Conservation (phyloP, 2,329 filamentous ascomycete species). For the Emergomyces pasteurianus region DNA sequence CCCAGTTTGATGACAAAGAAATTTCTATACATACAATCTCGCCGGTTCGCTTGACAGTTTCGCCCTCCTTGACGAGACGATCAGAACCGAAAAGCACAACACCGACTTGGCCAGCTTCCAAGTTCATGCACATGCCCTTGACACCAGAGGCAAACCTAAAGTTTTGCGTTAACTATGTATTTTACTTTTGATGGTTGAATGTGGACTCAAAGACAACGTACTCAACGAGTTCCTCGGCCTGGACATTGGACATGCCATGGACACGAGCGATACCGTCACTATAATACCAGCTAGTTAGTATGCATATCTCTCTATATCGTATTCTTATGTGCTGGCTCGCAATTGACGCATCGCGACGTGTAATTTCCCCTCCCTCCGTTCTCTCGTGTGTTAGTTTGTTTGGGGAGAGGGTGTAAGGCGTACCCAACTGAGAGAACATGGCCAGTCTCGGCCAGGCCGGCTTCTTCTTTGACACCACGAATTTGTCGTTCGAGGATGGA, state of each 20-base stretch:
- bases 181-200: constrained; percentile 10
- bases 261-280: constrained; percentile 99
- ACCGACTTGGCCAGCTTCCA: constrained; percentile 99
- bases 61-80: constrained; percentile 98
- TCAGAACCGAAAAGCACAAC: constrained; percentile 99
- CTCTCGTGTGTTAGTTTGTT: constrained; percentile 6
- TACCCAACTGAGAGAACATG: constrained; percentile 99
- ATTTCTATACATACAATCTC: constrained; percentile 66
- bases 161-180: constrained; percentile 16
- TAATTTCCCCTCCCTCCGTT: constrained; percentile 12
- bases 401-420: constrained; percentile 33
- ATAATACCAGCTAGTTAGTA: constrained; percentile 13
- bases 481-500: constrained; percentile 99
- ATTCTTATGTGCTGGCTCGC: background rate
- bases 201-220: too few relatives aligned
- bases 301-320: background rate
- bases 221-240: constrained; percentile 99
- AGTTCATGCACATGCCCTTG: constrained; percentile 99
- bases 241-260: constrained; percentile 98
- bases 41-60: constrained; percentile 99
- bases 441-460: constrained; percentile 92
- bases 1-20: background rate
- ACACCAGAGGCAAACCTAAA: constrained; percentile 94
- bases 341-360: background rate
- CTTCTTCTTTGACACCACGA: constrained; percentile 94